These are phyloP conservation scores for Fusarium beomiforme DNA, from an alignment of 2,329 filamentous ascomycete species.

Conservation along the genomic window DNA sequence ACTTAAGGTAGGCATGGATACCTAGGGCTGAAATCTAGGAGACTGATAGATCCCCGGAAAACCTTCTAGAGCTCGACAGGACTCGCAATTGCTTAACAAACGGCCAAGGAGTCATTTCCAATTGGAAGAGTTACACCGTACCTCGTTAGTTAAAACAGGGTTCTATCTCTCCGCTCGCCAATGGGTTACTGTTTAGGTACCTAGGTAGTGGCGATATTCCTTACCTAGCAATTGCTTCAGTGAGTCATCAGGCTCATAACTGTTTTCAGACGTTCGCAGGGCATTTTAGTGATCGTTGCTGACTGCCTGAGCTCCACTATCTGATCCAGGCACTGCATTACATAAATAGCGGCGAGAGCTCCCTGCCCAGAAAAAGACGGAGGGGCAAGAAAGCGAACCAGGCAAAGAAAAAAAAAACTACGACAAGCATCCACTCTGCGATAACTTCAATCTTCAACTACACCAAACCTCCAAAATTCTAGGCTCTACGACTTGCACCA, in stretches of 20 bases:
- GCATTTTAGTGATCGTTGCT: background rate
- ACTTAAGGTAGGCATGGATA: background rate
- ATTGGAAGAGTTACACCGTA: conserved; percentile 5
- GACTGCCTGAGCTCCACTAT: conserved; percentile 3
- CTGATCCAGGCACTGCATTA: conserved; percentile 19
- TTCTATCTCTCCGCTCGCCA: background rate
- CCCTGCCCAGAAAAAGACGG: background rate
- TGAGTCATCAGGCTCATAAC: conserved; percentile 22
- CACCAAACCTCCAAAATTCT: conserved; percentile 25
- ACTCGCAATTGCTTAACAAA: background rate
- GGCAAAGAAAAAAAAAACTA: conserved; percentile 29
- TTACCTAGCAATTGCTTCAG: background rate
- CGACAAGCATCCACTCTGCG: conserved; percentile 33
- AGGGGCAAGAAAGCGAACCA: background rate
- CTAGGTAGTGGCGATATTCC: conserved; percentile 7
- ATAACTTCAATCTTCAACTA: conserved; percentile 8
- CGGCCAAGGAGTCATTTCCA: conserved; percentile 13
- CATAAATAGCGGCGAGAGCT: conserved; percentile 40
- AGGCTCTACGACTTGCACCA: conserved; percentile 22
- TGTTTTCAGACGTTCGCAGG: background rate
- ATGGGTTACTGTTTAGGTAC: background rate
- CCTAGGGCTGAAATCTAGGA: conserved; percentile 4
- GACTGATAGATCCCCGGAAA: background rate
- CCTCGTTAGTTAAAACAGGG: background rate
- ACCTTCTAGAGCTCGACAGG: background rate